Evolutionary conservation across 345 rosid genomes (phyloP).

Genomic region (Heritiera littoralis): DNA sequence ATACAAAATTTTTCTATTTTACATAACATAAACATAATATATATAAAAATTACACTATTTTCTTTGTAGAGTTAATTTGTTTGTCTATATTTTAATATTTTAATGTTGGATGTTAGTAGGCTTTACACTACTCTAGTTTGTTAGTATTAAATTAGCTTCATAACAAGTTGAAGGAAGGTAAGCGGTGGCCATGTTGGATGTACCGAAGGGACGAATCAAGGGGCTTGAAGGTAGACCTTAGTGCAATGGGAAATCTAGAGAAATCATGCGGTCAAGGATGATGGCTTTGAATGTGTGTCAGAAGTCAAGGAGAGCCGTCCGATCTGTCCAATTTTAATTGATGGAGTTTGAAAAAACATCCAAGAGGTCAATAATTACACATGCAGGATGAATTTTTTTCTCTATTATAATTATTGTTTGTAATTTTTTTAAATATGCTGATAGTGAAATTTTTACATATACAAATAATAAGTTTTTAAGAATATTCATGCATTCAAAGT

Average conservation of each 20-base stretch:
- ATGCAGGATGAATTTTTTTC: too few species aligned
- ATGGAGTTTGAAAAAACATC: background rate
- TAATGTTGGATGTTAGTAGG: background rate
- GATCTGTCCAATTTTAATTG: background rate
- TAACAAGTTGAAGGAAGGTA: background rate
- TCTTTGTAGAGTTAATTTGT: background rate
- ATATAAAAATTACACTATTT: too few species aligned
- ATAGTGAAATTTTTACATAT: too few species aligned
- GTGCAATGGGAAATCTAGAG: slow-evolving; percentile 2
- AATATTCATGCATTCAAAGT: too few species aligned
- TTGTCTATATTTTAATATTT: background rate
- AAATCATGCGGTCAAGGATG: background rate
- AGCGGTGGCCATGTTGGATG: background rate
- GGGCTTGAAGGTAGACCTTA: slow-evolving; percentile 4
- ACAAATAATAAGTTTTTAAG: too few species aligned
- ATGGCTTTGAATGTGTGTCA: background rate
- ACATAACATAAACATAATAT: too few species aligned
- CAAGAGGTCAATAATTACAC: background rate
- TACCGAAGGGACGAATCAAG: background rate
- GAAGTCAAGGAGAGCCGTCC: background rate
- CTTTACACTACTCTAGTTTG: slow-evolving; percentile 17
- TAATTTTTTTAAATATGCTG: too few species aligned
- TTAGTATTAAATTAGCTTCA: background rate
- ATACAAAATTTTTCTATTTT: too few species aligned
- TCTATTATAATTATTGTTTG: too few species aligned